Conservation (phyloP, 805 yeast species). For the Blastobotrys americana region DNA sequence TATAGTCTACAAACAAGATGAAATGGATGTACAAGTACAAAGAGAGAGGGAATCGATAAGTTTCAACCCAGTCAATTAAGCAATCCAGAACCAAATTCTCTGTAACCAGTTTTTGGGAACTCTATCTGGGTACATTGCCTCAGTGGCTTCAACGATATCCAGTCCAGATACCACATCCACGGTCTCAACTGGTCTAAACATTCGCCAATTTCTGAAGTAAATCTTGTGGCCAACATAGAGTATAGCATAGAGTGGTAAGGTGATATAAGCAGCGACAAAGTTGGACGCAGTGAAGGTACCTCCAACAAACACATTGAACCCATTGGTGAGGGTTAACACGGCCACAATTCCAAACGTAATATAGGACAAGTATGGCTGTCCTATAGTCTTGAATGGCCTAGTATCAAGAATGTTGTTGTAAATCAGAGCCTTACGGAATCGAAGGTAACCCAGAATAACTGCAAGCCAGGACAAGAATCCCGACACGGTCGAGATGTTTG, state of each 20-base stretch:
- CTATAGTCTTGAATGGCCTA: conserved; percentile 48
- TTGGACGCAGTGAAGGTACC: conserved; percentile 44
- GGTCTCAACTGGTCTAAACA: conserved; percentile 47
- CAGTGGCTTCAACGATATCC: conserved; percentile 45
- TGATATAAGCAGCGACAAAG: conserved; percentile 67
- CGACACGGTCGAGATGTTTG: conserved; percentile 57
- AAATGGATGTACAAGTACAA: too few relatives aligned
- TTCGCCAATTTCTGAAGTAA: conserved; percentile 37
- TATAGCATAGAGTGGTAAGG: conserved; percentile 48
- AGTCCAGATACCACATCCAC: conserved; percentile 57
- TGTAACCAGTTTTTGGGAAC: conserved; percentile 34
- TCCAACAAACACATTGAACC: conserved; percentile 58
- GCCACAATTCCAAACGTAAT: conserved; percentile 44
- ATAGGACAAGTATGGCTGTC: conserved; percentile 54
- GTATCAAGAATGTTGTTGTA: conserved; percentile 48
- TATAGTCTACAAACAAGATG: too few relatives aligned
- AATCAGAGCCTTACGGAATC: conserved; percentile 58
- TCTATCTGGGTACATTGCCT: conserved; percentile 36
- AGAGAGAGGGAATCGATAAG: too few relatives aligned
- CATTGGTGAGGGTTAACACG: conserved; percentile 60
- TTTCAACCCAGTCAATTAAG: too few relatives aligned
- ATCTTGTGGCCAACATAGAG: conserved; percentile 54
- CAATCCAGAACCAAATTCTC: conserved; percentile 46
- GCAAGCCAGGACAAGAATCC: conserved; percentile 61
- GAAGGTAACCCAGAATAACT: conserved; percentile 45